phyloP scores from a whole-genome alignment of 129 eudicot genomes.

The Escallonia rubra region DNA sequence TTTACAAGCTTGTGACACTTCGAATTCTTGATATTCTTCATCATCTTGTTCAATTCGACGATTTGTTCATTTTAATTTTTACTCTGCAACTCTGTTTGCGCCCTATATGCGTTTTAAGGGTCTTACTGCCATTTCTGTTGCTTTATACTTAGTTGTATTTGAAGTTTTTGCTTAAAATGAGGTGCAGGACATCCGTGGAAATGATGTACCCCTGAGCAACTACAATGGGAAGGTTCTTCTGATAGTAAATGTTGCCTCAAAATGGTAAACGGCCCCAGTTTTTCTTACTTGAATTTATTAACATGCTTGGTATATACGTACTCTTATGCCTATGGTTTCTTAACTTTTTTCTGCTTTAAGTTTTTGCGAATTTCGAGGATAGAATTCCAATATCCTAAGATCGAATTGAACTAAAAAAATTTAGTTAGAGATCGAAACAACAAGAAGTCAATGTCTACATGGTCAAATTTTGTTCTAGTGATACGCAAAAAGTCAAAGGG shows the following conservation, averaged over 20 bases:
- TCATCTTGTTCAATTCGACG: background rate
- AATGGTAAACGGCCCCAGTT: conserved; percentile 40
- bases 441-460: too few species aligned
- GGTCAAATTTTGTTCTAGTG: too few species aligned
- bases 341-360: too few species aligned
- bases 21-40: background rate
- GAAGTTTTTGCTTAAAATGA: conserved; percentile 2
- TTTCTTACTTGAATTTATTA: too few species aligned
- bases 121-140: background rate
- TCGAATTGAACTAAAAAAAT: too few species aligned
- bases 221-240: conserved; percentile 79
- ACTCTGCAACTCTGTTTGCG: background rate
- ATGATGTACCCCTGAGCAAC: conserved; percentile 71
- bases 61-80: background rate
- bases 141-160: background rate
- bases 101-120: background rate
- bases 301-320: too few species aligned
- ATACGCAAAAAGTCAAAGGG: too few species aligned
- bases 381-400: too few species aligned
- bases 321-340: too few species aligned
- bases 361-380: too few species aligned
- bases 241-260: conserved; percentile 87
- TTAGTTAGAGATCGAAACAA: too few species aligned
- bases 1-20: background rate
- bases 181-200: conserved; percentile 71